Percentiles rank a stretch among this genome's conserved stretches.
Evolutionary conservation across 345 rosid species (phyloP).

Genomic region (Psidium friedrichsthalianum): DNA sequence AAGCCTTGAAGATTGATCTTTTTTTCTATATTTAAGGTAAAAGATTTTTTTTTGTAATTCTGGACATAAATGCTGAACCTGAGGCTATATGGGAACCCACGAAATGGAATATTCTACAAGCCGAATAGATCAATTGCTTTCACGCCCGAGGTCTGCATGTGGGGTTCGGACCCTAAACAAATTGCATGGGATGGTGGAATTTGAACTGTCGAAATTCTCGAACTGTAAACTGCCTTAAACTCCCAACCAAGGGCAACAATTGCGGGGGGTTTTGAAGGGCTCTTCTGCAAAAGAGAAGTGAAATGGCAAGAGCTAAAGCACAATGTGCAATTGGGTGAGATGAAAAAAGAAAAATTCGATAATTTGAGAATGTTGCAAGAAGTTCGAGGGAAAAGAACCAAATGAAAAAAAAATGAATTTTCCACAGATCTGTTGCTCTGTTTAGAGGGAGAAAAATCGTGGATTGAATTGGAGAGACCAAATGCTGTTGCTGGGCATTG

Average conservation of each 20-base stretch:
- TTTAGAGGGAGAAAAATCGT: not conserved
- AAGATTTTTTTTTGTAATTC: not conserved
- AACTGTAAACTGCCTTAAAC: not conserved
- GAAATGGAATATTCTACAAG: no score
- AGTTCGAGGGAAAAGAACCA: not conserved
- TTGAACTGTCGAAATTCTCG: not conserved
- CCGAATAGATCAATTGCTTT: no score
- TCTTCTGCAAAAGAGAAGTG: not conserved
- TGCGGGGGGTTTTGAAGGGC: not conserved
- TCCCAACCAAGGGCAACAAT: no score
- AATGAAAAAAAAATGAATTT: not conserved
- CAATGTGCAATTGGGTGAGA: no score
- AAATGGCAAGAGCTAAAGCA: not conserved
- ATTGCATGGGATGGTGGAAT: not conserved
- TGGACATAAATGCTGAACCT: rapidly evolving
- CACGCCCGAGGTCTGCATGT: no score
- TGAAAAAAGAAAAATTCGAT: not conserved
- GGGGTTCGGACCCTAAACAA: not conserved
- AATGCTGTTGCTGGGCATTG: not conserved
- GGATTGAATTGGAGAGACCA: not conserved
- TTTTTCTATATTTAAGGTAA: not conserved
- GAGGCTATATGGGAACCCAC: no score
- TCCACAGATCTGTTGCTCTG: no score
- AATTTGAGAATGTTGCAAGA: not conserved
- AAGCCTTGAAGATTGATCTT: not conserved